Percentiles rank a stretch among this genome's conserved stretches.
Conservation (phyloP, 2,329 filamentous ascomycete species). For the Coniella lustricola region DNA sequence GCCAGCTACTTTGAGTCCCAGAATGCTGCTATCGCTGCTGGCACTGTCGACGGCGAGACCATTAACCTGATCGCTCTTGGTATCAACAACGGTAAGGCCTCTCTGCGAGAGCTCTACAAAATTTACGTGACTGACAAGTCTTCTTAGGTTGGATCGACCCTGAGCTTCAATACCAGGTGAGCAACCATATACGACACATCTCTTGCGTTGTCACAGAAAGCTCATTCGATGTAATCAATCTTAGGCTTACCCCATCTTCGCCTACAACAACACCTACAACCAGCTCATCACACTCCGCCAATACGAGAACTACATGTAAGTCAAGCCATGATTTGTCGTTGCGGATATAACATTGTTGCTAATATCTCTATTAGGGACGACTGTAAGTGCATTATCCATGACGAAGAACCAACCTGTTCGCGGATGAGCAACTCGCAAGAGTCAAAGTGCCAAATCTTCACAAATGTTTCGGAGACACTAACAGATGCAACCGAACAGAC, state of each 20-base stretch:
- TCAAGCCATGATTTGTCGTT: not conserved
- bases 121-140: not conserved
- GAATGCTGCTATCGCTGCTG: slow-evolving; percentile 42
- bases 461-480: too few relatives aligned
- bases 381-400: not conserved
- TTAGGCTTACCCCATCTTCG: slow-evolving; percentile 33
- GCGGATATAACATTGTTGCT: not conserved
- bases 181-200: too few relatives aligned
- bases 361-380: not conserved
- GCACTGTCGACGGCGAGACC: slow-evolving; percentile 32
- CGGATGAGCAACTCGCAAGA: not conserved
- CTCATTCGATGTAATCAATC: not conserved
- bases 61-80: slow-evolving; percentile 45
- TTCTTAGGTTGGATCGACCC: slow-evolving; percentile 46
- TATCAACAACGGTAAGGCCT: not conserved
- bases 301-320: slow-evolving; percentile 11
- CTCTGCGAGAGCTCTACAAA: not conserved
- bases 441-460: too few relatives aligned
- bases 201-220: not conserved
- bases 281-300: slow-evolving; percentile 19
- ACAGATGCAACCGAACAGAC: slow-evolving; percentile 2
- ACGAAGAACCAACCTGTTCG: not conserved
- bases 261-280: slow-evolving; percentile 36
- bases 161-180: slow-evolving; percentile 30
- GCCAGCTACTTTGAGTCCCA: slow-evolving; percentile 42